A percentile compares a stretch with the other conserved stretches of the same genome.
These are phyloP conservation scores for Pseudogymnoascus sp. DNA, from an alignment of 2,329 filamentous ascomycete genomes.

Conservation along the genomic window DNA sequence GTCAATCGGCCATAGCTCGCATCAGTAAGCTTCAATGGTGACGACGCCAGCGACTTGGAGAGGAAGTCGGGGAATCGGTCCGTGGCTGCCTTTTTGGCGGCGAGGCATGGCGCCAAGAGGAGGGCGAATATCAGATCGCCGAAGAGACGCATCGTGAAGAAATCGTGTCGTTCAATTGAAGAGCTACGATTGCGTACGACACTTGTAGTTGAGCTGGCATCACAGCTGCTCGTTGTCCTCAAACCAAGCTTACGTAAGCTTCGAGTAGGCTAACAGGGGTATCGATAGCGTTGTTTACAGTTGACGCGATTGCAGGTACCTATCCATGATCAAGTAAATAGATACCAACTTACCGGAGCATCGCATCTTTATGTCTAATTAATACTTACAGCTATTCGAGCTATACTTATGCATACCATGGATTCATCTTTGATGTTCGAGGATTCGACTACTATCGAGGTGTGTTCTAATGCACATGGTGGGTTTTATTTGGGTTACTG, in stretches of 20 bases:
- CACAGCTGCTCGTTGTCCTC: constrained; percentile 7
- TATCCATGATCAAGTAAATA: constrained; percentile 8
- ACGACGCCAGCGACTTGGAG: constrained; percentile 52
- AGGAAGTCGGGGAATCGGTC: constrained; percentile 67
- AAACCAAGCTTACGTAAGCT: background rate
- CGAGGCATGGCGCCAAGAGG: constrained; percentile 50
- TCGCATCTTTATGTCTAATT: constrained; percentile 5
- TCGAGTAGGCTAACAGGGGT: background rate
- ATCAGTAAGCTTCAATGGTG: constrained; percentile 73
- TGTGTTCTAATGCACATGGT: background rate
- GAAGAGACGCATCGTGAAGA: constrained; percentile 58
- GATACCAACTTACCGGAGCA: constrained; percentile 8
- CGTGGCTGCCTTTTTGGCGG: constrained; percentile 53
- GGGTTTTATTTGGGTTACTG: background rate
- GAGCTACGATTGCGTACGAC: background rate
- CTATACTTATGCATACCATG: constrained; percentile 7
- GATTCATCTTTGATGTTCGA: constrained; percentile 6
- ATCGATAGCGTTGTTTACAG: constrained; percentile 1
- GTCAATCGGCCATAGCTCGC: constrained; percentile 67
- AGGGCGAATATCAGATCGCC: constrained; percentile 53
- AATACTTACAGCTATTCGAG: constrained; percentile 4
- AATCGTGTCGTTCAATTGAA: constrained; percentile 10
- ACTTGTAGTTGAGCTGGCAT: constrained; percentile 5
- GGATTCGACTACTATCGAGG: background rate
- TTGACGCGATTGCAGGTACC: constrained; percentile 9